Percentiles rank a stretch among this genome's conserved stretches.
Conservation (phyloP, 2,329 filamentous ascomycete species). For the Xylaria sp. region DNA sequence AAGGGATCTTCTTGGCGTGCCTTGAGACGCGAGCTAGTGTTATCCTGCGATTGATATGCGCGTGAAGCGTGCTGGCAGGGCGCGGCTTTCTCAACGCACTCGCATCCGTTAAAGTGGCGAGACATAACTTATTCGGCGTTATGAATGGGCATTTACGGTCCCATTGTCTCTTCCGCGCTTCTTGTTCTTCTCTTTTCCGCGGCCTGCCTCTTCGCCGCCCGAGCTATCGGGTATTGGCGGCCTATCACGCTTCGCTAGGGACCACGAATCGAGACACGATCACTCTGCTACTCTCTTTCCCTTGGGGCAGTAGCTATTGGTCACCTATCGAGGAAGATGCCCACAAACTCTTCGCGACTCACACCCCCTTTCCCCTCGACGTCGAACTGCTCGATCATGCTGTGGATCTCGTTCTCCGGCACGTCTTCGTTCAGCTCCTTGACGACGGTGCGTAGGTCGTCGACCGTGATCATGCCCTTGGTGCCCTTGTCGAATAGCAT, state of each 20-base stretch:
- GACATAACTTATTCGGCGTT: neutral
- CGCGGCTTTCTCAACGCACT: neutral
- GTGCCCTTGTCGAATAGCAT: conserved; percentile 90
- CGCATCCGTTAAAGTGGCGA: conserved; percentile 9
- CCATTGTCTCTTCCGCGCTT: neutral
- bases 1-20: neutral
- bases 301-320: neutral
- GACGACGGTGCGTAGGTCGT: conserved; percentile 87
- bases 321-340: conserved; percentile 58
- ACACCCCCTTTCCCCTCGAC: conserved; percentile 88
- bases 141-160: neutral
- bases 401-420: conserved; percentile 89
- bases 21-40: neutral
- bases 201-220: conserved; percentile 39
- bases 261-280: neutral
- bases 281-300: conserved; percentile 16
- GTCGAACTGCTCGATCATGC: conserved; percentile 99
- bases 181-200: conserved; percentile 27
- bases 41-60: neutral
- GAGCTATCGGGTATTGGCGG: neutral
- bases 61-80: neutral
- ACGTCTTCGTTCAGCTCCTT: conserved; percentile 92
- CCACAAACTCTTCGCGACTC: conserved; percentile 74
- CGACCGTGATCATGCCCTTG: conserved; percentile 90
- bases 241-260: neutral